Evolutionary conservation across 169 alveolate genomes (phyloP), one percentile per base, ranked within the genome.

Genomic region (Cryptosporidium sp.): DNA sequence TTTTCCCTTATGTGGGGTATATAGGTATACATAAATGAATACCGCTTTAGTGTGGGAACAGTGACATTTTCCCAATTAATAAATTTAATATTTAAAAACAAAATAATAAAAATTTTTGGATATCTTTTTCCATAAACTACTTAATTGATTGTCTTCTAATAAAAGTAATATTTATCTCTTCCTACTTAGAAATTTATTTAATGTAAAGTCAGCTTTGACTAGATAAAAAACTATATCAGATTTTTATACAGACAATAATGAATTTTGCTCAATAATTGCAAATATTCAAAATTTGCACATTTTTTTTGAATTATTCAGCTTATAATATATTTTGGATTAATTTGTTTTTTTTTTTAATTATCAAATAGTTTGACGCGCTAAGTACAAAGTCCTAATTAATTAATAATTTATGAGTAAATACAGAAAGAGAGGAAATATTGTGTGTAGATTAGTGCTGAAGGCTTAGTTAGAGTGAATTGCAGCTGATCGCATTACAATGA

Each of bases 31-130:
- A 65, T n/a, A 18, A 7, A 29, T 3, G 44, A n/a, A 65, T 65
- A 65, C 52, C 72, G 72, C 72, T 65, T 56, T 65, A 65, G 72
- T 65, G 72, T 65, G 72, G 72, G 72, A 65, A 65, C 29, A 33
- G 31, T 65, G 67, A 56, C 67, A 48, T 48, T 56, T 56, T 56
- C 5, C 29, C 37, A 56, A 56, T 56, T 9, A 56, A 56, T 10
- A n/a, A 42, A 42, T 42, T 42, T 42, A 12, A 56, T 23, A 10
- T 26, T 56, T 26, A n/a, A 23, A 56, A 56, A 56, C 23, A 26
- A 56, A 56, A 56, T n/a, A 56, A 21, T 0, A n/a, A 21, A 16
- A 56, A 7, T 1, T 56, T 56, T 8, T 21, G 37, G 7, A 10
- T 9, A 0, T 29, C 31, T n/a, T 5, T 26, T 23, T 56, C 23